Evolutionary conservation across 73 alveolate species (phyloP), one percentile per base, ranked within the genome.

Genomic region (Paramecium bursaria): DNA sequence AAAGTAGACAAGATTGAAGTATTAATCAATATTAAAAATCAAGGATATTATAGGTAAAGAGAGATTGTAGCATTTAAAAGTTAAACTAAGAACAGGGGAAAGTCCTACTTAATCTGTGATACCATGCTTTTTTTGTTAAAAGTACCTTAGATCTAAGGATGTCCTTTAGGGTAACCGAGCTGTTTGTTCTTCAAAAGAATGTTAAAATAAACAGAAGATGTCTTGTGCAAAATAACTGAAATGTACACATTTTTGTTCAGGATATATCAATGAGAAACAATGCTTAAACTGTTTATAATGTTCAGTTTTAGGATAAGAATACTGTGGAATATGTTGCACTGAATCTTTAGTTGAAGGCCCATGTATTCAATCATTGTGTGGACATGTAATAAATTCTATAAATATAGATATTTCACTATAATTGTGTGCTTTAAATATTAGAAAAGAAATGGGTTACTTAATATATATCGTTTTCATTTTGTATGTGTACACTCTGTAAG

Each of bases 381-480:
- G 77, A 25, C 91, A 85, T 85, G 74, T 61, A 42, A 22, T 15
- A 9, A 26, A 33, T 74, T 25, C 44, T 74, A 50, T 26, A 35
- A 10, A 55, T 23, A n/a, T 33, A 85, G 87, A 48, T 75, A 47
- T 75, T 85, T 51, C 75, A 85, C 39, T 75, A 23, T 14, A 42
- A 80, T 19, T 77, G 75, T 79, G 15, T 74, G 49, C 61, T 19
- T 75, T 22, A 74, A 51, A 74, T 19, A 74, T 74, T 48, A 53
- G 87, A 86, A 61, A 77, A 85, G 44, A 91, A 74, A 82, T 91
- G 96, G 96, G 55, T 88, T 9, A 90, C 91, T 14, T 85, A 88
- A 9, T 75, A 87, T 86, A 90, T 90, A 17, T 82, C 92, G 1
- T 90, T 90, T 86, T 85, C 85, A 60, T 87, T 86, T 35, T 88